These are phyloP conservation scores for Penicillium aurantiogriseum DNA, from an alignment of 2,329 filamentous ascomycete genomes.

Conservation along the genomic window DNA sequence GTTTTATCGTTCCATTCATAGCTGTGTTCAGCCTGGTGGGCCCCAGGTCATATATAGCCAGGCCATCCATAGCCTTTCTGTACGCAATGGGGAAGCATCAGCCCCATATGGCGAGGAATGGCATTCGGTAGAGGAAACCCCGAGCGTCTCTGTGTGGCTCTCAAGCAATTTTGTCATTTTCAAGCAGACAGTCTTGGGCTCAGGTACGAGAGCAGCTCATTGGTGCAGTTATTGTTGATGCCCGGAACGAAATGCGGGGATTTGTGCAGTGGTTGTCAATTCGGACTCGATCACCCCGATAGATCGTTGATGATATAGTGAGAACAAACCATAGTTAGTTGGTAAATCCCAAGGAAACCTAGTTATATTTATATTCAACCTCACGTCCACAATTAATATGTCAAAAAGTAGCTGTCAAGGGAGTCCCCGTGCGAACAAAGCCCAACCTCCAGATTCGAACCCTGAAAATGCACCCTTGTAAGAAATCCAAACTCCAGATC, in stretches of 20 bases:
- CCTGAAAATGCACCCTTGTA: conserved; percentile 8
- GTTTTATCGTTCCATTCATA: not conserved
- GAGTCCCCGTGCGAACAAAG: not conserved
- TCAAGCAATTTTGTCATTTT: not conserved
- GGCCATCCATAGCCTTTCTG: not conserved
- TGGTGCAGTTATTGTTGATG: conserved; percentile 30
- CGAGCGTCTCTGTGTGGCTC: not conserved
- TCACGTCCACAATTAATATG: not conserved
- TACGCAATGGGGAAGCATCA: not conserved
- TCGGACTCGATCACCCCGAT: conserved; percentile 20
- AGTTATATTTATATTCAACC: not conserved
- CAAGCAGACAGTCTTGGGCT: not conserved
- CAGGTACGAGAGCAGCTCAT: conserved; percentile 13
- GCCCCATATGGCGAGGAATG: not conserved
- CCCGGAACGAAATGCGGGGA: conserved; percentile 19
- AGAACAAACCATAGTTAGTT: too few relatives aligned
- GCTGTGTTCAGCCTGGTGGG: not conserved
- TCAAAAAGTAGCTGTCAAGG: not conserved
- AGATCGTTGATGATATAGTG: not conserved
- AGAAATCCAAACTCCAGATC: conserved; percentile 12
- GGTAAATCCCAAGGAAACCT: not conserved
- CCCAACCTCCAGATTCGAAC: conserved; percentile 1
- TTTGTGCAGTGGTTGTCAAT: not conserved
- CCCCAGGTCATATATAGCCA: not conserved
- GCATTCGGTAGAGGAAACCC: not conserved